Evolutionary conservation across 2,329 filamentous ascomycete genomes (phyloP), one percentile per base, ranked within the genome.

Genomic region (Phialemoniopsis sp.): DNA sequence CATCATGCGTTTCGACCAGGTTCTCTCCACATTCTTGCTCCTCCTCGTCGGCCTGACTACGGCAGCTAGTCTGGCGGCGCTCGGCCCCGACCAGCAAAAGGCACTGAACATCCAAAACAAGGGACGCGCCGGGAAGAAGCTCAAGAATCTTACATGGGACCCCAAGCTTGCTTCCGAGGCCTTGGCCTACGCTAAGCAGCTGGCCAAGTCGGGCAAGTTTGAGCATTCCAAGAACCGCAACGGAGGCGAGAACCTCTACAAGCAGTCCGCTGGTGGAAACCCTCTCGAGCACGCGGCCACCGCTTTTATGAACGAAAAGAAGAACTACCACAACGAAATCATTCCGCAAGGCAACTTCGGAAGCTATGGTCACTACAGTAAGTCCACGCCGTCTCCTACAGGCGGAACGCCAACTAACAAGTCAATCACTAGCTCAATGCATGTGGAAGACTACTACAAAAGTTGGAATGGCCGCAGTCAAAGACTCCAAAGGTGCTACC

Each of bases 401-500:
- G 6, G 2, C 8, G 8, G 21, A 15, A 3, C 29, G 13, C 13
- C 29, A 8, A 31, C 28, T 55, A 55, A 42, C 40, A 52, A 34
- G 2, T 4, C 7, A 1, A 4, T 3, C 1, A 0, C 3, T 8
- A 9, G 28, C 60, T 26, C 56, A 62, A 37, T 43, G 43, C 19
- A 47, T 62, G 26, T 62, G 59, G 59, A 55, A 54, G 32, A 44
- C 36, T 2, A 55, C 57, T 13, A 58, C 45, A 33, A 57, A 55
- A 35, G 37, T 63, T 6, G 60, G 59, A 6, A 53, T 63, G 18
- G 57, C 56, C 5, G 36, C 50, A 3, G 56, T 51, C 3, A 49
- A 39, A 15, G 46, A 54, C 10, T 37, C 47, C 12, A 53, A 52
- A 13, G 59, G 60, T 1, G 53, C 42, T 5, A 45, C 41, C 34